Percentiles rank a stretch among this genome's conserved stretches.
phyloP scores from a whole-genome alignment of 192 early-diverging fungal genomes.

The Globomyces pollinis-pini region DNA sequence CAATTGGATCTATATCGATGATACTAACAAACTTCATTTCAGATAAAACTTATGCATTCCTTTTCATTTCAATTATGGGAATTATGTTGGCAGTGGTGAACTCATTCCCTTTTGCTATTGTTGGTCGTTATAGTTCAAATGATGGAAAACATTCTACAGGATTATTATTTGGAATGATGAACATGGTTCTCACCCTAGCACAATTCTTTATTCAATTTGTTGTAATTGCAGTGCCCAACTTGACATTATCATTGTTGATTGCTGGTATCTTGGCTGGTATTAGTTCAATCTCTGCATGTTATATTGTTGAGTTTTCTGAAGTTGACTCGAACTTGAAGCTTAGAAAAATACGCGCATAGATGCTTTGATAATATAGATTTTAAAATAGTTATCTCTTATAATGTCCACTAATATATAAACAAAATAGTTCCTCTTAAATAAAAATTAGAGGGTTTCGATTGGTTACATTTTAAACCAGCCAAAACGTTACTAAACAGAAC shows the following conservation, averaged over 20 bases:
- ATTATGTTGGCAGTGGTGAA: constrained; percentile 10
- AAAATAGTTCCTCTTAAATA: no score
- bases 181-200: constrained; percentile 4
- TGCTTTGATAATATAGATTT: no score
- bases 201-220: neutral
- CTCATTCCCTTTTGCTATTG: constrained; percentile 20
- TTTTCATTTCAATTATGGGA: constrained; percentile 1
- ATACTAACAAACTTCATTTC: neutral
- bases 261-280: neutral
- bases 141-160: neutral
- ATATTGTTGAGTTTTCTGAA: no score
- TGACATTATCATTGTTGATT: neutral
- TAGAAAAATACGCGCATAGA: no score
- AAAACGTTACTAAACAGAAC: no score
- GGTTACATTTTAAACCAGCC: no score
- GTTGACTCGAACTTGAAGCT: no score
- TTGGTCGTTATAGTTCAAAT: constrained; percentile 10
- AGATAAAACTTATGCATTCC: neutral
- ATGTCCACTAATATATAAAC: no score
- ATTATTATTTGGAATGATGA: constrained; percentile 12
- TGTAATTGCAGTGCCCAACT: neutral
- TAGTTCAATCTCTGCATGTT: no score
- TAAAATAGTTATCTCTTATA: no score
- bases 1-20: constrained; percentile 13
- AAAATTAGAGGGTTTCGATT: no score